phyloP scores from a whole-genome alignment of 768 basidiomycete genomes.

The Brasilioporus rufonigricans region DNA sequence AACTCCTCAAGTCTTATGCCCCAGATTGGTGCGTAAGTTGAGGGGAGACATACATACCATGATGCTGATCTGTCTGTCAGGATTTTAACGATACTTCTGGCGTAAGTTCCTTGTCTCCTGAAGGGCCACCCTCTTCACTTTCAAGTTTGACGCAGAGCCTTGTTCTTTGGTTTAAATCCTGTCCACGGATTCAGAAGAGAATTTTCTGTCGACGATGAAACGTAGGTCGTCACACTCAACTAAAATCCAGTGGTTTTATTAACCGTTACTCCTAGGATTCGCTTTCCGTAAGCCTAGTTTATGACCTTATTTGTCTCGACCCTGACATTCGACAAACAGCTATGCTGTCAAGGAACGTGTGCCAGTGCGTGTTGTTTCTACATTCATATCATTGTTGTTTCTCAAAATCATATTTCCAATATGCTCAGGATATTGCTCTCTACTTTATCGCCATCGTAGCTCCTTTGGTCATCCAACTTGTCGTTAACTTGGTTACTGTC shows the following conservation, averaged over 20 bases:
- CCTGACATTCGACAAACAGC: constrained; percentile 34
- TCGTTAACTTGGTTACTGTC: constrained; percentile 69
- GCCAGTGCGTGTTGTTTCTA: constrained; percentile 47
- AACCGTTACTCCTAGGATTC: constrained; percentile 15
- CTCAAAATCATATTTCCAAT: not conserved
- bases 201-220: constrained; percentile 77
- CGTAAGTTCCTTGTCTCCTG: constrained; percentile 42
- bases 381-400: not conserved
- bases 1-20: constrained; percentile 60
- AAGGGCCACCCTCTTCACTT: not conserved
- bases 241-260: constrained; percentile 11
- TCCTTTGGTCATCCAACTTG: constrained; percentile 66
- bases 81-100: constrained; percentile 63
- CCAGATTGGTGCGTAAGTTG: constrained; percentile 66
- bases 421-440: constrained; percentile 43
- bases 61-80: constrained; percentile 34
- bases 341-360: constrained; percentile 76
- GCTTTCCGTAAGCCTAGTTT: constrained; percentile 21
- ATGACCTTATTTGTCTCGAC: not conserved
- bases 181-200: constrained; percentile 71
- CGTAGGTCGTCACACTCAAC: constrained; percentile 39
- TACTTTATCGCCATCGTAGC: constrained; percentile 57
- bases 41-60: not conserved
- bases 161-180: constrained; percentile 63
- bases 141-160: constrained; percentile 37